A percentile compares a stretch with the other conserved stretches of the same genome.
Conservation (phyloP, 805 yeast species). For the Kuraishia cidri region DNA sequence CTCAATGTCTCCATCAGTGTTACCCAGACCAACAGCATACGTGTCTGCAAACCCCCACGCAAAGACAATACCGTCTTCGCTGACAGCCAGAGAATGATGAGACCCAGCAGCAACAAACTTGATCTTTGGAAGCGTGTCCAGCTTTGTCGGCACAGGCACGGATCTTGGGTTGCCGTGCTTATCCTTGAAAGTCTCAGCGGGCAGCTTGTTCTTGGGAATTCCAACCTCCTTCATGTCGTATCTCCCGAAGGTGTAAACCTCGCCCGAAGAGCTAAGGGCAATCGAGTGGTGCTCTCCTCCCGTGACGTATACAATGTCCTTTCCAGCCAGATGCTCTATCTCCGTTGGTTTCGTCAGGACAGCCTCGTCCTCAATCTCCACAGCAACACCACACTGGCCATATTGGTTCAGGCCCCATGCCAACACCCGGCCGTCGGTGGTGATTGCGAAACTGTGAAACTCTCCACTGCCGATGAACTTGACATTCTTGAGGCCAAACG, state of each 20-base stretch:
- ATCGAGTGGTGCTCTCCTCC: conserved; percentile 96
- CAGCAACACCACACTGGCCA: conserved; percentile 88
- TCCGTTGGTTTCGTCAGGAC: conserved; percentile 70
- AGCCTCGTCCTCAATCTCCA: conserved; percentile 78
- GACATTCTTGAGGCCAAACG: conserved; percentile 73
- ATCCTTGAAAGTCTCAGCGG: conserved; percentile 66
- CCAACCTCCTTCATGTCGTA: conserved; percentile 93
- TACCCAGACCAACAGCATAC: conserved; percentile 90
- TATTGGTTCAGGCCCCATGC: conserved; percentile 97
- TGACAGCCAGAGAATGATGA: conserved; percentile 85
- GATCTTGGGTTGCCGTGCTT: conserved; percentile 75
- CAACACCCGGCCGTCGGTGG: conserved; percentile 56
- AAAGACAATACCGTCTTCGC: conserved; percentile 76
- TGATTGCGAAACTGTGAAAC: conserved; percentile 91
- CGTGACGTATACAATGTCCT: conserved; percentile 51
- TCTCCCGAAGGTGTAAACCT: conserved; percentile 81
- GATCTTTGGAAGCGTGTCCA: conserved; percentile 48
- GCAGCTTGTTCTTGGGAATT: conserved; percentile 54
- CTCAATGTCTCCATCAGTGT: conserved; percentile 76
- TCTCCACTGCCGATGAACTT: conserved; percentile 87
- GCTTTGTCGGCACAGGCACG: conserved; percentile 74
- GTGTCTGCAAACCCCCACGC: conserved; percentile 99
- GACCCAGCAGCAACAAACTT: conserved; percentile 72
- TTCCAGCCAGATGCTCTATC: conserved; percentile 53
- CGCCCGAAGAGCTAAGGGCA: conserved; percentile 65